These are phyloP conservation scores for Eucalyptus erythrocorys DNA, from an alignment of 345 rosid genomes.

Conservation along the genomic window DNA sequence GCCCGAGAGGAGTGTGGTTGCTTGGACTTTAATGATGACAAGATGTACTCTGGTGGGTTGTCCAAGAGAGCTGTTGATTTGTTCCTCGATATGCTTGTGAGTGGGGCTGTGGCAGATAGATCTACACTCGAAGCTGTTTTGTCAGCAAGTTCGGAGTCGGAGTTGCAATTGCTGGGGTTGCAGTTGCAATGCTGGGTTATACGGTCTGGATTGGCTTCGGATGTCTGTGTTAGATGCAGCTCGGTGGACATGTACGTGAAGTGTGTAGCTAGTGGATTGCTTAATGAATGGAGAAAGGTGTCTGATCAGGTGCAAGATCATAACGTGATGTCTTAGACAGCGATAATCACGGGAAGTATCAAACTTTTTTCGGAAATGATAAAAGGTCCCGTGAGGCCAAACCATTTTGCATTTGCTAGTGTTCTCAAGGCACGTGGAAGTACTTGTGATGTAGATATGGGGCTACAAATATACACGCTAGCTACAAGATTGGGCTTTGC, in stretches of 20 bases:
- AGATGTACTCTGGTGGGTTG: neutral
- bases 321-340: neutral
- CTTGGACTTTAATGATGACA: neutral
- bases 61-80: neutral
- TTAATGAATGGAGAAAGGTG: neutral
- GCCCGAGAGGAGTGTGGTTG: neutral
- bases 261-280: neutral
- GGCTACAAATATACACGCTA: neutral
- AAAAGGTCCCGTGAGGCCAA: neutral
- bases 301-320: neutral
- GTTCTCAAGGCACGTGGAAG: neutral
- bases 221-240: neutral
- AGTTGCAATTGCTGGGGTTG: neutral
- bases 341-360: neutral
- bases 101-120: neutral
- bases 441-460: neutral
- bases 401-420: neutral
- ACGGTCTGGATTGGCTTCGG: neutral
- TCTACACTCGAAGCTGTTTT: neutral
- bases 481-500: neutral
- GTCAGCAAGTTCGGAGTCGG: neutral
- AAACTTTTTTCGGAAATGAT: neutral
- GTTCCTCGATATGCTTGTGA: neutral
- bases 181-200: neutral
- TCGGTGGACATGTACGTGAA: neutral